Conservation (phyloP, 305 asterid species). For the Fraxinus albicans region DNA sequence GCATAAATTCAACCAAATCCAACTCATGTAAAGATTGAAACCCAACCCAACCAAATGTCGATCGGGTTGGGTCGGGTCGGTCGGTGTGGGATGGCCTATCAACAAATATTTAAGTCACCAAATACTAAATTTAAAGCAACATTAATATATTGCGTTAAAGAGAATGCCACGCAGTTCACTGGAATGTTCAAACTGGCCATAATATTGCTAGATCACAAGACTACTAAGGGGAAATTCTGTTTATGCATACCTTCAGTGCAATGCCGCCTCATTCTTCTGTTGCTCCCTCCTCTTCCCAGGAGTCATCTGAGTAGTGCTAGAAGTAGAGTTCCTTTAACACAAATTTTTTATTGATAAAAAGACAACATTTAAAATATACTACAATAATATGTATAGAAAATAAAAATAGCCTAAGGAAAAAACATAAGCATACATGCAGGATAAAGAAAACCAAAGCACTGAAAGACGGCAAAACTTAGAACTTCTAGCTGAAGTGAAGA, state of each 20-base stretch:
- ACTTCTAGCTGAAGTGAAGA: constrained; percentile 1
- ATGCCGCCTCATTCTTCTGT: constrained; percentile 79
- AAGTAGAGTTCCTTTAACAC: constrained; percentile 56
- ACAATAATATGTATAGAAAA: neutral
- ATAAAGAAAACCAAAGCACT: neutral
- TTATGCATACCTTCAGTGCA: constrained; percentile 29
- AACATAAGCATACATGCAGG: neutral
- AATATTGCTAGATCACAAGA: no score
- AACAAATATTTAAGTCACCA: no score
- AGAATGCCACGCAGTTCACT: no score
- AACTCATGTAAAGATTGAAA: no score
- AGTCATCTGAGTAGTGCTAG: constrained; percentile 55
- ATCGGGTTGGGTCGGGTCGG: no score
- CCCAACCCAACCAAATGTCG: no score
- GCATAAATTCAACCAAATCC: no score
- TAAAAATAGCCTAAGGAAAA: neutral
- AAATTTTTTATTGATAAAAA: neutral
- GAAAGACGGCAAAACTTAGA: neutral
- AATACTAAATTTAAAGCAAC: no score
- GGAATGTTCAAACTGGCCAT: no score
- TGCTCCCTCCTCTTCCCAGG: constrained; percentile 59
- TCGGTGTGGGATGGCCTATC: no score
- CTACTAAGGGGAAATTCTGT: no score
- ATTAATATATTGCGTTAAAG: no score
- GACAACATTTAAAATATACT: neutral